Conservation (phyloP, 805 yeast species). For the Candida maltosa region DNA sequence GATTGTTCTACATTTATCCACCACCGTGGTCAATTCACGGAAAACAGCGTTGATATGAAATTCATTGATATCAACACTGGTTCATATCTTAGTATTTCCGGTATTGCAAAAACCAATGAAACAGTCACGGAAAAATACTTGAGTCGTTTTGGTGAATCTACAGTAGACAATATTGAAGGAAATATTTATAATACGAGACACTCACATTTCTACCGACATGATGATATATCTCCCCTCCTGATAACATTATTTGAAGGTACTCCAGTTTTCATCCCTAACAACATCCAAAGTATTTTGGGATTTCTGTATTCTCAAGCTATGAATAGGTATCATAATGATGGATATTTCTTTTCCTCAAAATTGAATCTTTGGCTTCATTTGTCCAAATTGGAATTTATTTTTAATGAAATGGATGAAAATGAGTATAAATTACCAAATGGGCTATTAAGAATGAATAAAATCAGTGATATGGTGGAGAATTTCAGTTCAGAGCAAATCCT, state of each 20-base stretch:
- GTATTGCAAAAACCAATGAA: constrained; percentile 26
- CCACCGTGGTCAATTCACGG: constrained; percentile 23
- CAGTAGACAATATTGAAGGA: constrained; percentile 18
- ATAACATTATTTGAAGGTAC: constrained; percentile 56
- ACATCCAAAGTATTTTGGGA: constrained; percentile 18
- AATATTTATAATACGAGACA: constrained; percentile 50
- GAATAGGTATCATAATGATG: constrained; percentile 16
- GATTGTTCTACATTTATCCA: constrained; percentile 30
- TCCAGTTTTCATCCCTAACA: constrained; percentile 25
- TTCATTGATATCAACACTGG: constrained; percentile 63
- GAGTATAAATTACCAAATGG: constrained; percentile 10
- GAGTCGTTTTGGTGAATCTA: constrained; percentile 2
- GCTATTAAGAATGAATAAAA: constrained; percentile 12
- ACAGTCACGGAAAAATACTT: constrained; percentile 16
- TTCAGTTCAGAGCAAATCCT: constrained; percentile 17
- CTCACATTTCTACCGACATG: constrained; percentile 50
- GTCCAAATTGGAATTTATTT: constrained; percentile 11
- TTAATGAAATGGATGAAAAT: constrained; percentile 12
- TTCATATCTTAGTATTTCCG: constrained; percentile 56
- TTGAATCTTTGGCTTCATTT: constrained; percentile 16
- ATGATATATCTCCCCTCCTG: constrained; percentile 54
- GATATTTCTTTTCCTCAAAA: constrained; percentile 20
- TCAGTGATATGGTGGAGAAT: constrained; percentile 13
- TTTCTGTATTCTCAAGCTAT: constrained; percentile 18
- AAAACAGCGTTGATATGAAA: constrained; percentile 40